Percentiles rank a stretch among this genome's conserved stretches.
These are phyloP conservation scores for Kodamaea suecica DNA, from an alignment of 1,139 yeast genomes.

Conservation along the genomic window DNA sequence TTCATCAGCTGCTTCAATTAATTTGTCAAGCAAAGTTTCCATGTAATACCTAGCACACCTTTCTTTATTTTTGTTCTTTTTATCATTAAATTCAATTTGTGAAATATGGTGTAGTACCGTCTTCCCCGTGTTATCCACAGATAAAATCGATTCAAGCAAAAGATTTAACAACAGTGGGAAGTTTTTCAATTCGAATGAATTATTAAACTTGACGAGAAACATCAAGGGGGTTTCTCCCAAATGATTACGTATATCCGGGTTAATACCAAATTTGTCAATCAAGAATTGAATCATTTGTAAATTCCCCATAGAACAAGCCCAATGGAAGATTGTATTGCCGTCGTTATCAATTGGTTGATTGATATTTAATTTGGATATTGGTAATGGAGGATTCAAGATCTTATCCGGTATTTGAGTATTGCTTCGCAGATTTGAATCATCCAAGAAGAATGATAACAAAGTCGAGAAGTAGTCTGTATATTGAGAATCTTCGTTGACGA, in stretches of 20 bases:
- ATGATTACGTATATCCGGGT: slow-evolving; percentile 62
- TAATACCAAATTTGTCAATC: slow-evolving; percentile 49
- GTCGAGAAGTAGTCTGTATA: slow-evolving; percentile 37
- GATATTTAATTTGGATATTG: slow-evolving; percentile 49
- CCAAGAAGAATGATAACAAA: slow-evolving; percentile 38
- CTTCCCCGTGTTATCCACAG: slow-evolving; percentile 64
- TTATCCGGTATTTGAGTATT: slow-evolving; percentile 27
- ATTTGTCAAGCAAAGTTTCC: slow-evolving; percentile 69
- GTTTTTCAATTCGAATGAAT: slow-evolving; percentile 71
- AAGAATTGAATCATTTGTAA: slow-evolving; percentile 69
- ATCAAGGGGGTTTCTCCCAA: slow-evolving; percentile 88
- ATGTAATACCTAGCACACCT: slow-evolving; percentile 79
- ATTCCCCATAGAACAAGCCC: slow-evolving; percentile 94
- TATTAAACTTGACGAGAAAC: slow-evolving; percentile 85
- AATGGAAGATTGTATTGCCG: slow-evolving; percentile 91
- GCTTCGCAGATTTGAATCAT: slow-evolving; percentile 25
- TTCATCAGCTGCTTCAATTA: slow-evolving; percentile 28
- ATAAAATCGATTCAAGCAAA: slow-evolving; percentile 72
- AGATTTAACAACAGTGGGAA: slow-evolving; percentile 72
- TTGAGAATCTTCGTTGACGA: slow-evolving; percentile 6
- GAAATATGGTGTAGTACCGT: slow-evolving; percentile 87
- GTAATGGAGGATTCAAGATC: slow-evolving; percentile 41
- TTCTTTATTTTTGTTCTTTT: slow-evolving; percentile 49
- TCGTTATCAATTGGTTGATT: slow-evolving; percentile 88
- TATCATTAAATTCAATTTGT: slow-evolving; percentile 16